Percentiles rank a stretch among this genome's conserved stretches.
Evolutionary conservation across 2,329 filamentous ascomycete species (phyloP).

Genomic region (Zymoseptoria crescenta): DNA sequence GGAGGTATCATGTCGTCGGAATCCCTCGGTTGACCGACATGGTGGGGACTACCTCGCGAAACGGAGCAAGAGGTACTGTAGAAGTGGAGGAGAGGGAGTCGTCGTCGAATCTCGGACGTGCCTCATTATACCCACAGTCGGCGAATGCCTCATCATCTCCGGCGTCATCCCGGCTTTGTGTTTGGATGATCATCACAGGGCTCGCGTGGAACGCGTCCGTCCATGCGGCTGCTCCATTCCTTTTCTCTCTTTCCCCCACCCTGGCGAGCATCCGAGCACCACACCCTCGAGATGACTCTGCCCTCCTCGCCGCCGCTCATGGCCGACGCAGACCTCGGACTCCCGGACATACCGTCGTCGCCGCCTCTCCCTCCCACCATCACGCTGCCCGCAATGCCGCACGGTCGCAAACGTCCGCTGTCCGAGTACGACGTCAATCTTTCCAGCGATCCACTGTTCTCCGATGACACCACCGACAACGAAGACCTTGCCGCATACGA

Average conservation of each 20-base stretch:
- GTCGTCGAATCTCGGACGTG: background rate
- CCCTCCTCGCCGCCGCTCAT: conserved; percentile 27
- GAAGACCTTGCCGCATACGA: conserved; percentile 53
- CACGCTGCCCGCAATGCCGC: background rate
- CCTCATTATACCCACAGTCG: background rate
- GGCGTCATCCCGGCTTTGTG: background rate
- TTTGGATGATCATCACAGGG: too few species aligned
- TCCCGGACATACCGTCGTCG: conserved; percentile 15
- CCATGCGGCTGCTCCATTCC: background rate
- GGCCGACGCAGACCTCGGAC: conserved; percentile 6
- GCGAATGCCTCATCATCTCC: background rate
- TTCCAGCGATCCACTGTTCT: conserved; percentile 67
- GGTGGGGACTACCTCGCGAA: too few species aligned
- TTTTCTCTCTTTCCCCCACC: conserved; percentile 4
- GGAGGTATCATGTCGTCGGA: too few species aligned
- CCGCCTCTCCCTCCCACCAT: conserved; percentile 10
- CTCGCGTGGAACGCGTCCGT: background rate
- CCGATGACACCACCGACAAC: conserved; percentile 56
- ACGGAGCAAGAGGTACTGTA: too few species aligned
- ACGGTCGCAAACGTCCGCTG: conserved; percentile 25
- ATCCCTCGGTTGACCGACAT: too few species aligned
- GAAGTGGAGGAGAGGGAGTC: too few species aligned
- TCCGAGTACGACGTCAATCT: conserved; percentile 29
- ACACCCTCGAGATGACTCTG: conserved; percentile 23
- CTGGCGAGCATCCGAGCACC: conserved; percentile 19